phyloP scores from a whole-genome alignment of 2,329 filamentous ascomycete species.

The Penicillium freii region DNA sequence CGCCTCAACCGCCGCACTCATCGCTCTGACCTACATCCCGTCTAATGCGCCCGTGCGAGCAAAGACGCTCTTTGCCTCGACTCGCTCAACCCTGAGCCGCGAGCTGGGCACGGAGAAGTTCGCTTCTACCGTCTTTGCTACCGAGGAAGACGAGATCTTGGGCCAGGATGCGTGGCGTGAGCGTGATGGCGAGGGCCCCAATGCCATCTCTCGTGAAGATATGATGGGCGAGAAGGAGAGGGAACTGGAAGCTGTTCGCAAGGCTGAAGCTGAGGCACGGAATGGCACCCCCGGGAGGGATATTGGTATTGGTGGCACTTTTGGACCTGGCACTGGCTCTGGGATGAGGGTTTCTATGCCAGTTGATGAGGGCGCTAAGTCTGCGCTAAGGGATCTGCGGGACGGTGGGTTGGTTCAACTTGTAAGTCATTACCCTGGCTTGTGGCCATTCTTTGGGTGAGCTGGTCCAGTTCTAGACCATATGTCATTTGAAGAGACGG shows the following conservation, averaged over 20 bases:
- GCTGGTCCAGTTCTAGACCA: not conserved
- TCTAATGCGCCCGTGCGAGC: slow-evolving; percentile 62
- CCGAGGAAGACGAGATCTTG: slow-evolving; percentile 57
- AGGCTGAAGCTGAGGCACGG: slow-evolving; percentile 58
- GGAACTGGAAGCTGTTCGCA: slow-evolving; percentile 56
- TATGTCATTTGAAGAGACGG: not conserved
- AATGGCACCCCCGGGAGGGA: slow-evolving; percentile 53
- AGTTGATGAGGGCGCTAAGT: slow-evolving; percentile 53
- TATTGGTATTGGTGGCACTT: slow-evolving; percentile 47
- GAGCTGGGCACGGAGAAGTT: slow-evolving; percentile 64
- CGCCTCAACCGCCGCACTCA: slow-evolving; percentile 31
- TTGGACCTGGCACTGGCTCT: slow-evolving; percentile 30
- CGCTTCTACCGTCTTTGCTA: slow-evolving; percentile 57
- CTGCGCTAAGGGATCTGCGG: slow-evolving; percentile 47
- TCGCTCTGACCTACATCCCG: slow-evolving; percentile 63
- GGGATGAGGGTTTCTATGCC: slow-evolving; percentile 51
- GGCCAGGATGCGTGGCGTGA: slow-evolving; percentile 55
- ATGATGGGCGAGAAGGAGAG: slow-evolving; percentile 63
- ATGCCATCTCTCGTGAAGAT: slow-evolving; percentile 40
- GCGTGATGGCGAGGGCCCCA: slow-evolving; percentile 46
- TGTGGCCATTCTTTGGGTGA: not conserved
- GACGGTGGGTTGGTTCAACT: slow-evolving; percentile 50
- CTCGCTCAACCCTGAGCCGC: slow-evolving; percentile 58
- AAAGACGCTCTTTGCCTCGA: slow-evolving; percentile 66
- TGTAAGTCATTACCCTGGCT: slow-evolving; percentile 36